phyloP scores from a whole-genome alignment of 805 yeast species.

The Candida succiphila region DNA sequence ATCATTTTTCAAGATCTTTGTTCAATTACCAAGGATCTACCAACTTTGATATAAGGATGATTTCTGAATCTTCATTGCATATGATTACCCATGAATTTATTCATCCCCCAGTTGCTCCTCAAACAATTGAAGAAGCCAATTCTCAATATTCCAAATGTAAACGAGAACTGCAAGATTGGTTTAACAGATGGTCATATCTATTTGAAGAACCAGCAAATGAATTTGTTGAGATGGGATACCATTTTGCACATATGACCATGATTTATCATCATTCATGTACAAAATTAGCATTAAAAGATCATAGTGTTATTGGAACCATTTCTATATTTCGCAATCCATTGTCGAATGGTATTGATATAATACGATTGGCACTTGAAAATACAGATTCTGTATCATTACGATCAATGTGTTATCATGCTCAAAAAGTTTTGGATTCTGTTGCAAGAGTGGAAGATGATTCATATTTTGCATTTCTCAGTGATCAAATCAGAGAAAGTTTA shows the following conservation, averaged over 20 bases:
- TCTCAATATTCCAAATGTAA: background rate
- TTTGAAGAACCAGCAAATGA: slow-evolving; percentile 65
- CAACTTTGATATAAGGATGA: slow-evolving; percentile 76
- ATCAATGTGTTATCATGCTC: slow-evolving; percentile 31
- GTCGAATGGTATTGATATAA: background rate
- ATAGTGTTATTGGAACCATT: background rate
- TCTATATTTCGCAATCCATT: background rate
- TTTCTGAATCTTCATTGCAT: slow-evolving; percentile 61
- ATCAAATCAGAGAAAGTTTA: slow-evolving; percentile 51
- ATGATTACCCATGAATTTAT: slow-evolving; percentile 48
- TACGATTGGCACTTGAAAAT: slow-evolving; percentile 1
- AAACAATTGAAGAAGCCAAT: slow-evolving; percentile 2
- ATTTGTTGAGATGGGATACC: slow-evolving; percentile 63
- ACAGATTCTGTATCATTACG: slow-evolving; percentile 15
- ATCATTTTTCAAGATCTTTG: slow-evolving; percentile 35
- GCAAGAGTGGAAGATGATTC: slow-evolving; percentile 31
- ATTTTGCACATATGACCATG: slow-evolving; percentile 47
- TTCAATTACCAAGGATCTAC: slow-evolving; percentile 51
- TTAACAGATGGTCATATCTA: slow-evolving; percentile 57
- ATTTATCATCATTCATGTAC: slow-evolving; percentile 30
- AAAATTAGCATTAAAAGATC: slow-evolving; percentile 3
- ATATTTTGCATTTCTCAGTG: slow-evolving; percentile 61
- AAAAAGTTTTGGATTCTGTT: slow-evolving; percentile 29
- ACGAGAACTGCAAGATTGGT: slow-evolving; percentile 39
- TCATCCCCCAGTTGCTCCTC: slow-evolving; percentile 23